Evolutionary conservation across 1,284 basidiomycete species (phyloP), one percentile per base, ranked within the genome.

Genomic region (Tremellales sp.): DNA sequence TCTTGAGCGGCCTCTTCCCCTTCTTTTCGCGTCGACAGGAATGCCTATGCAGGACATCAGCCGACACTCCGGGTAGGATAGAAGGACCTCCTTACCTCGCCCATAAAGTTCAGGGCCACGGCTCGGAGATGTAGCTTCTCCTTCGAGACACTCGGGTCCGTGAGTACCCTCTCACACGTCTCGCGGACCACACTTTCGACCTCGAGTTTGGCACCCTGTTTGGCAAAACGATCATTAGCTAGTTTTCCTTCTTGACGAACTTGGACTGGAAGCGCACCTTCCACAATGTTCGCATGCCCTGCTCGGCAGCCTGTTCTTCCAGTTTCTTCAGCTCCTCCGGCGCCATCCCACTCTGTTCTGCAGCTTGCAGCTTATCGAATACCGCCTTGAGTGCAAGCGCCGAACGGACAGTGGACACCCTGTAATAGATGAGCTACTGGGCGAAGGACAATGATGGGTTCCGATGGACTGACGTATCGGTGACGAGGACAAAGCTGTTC

Each of bases 271-370:
- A 4, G 47, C 70, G 27, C 40, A 85, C 86, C 78, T 94, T 94
- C 81, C 93, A 94, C 22, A 94, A 74, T 0, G 90, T 90, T 58
- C 91, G 85, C 7, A 94, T 58, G n/a, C 65, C 89, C 72, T 97
- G 97, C 75, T 95, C 90, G 0, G 95, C 92, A 1, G 94, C 94
- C 65, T 91, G 86, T 63, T 98, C 94, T 67, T 99, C 95, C 2
- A 99, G 76, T 58, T 87, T 84, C 63, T 82, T 82, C 74, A 86
- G 86, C 67, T 93, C 86, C 51, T 95, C 94, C 0, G 87, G 82
- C 3, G 79, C 79, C 44, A 97, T 77, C 1, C 94, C 95, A 1
- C 85, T 82, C 65, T 88, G 85, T 69, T 94, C 92, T 0, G 91
- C 91, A 0, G 83, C 84, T 71, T 94, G 88, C 45, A 99, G 85